A percentile compares a stretch with the other conserved stretches of the same genome.
These are phyloP conservation scores for Globisporangium takayamanum DNA, from an alignment of 352 stramenopile species.

Conservation along the genomic window DNA sequence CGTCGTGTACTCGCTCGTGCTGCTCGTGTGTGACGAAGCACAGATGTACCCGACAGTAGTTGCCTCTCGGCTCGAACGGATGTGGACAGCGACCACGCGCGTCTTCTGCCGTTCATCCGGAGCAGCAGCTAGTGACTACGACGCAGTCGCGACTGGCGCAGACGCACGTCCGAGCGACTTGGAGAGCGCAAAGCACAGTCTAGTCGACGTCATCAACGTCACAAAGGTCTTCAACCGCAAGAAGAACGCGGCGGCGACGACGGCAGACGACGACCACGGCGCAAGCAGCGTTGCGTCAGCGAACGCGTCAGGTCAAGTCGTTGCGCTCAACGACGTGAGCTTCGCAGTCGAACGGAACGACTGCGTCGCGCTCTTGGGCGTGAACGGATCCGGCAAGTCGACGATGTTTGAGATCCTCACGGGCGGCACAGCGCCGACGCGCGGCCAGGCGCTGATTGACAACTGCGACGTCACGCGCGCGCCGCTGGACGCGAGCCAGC, in stretches of 20 bases:
- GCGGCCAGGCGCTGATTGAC: slow-evolving; percentile 50
- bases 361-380: slow-evolving; percentile 89
- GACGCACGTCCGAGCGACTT: slow-evolving; percentile 6
- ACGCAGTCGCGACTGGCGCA: background rate
- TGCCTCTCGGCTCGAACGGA: slow-evolving; percentile 14
- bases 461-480: slow-evolving; percentile 48
- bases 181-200: slow-evolving; percentile 24
- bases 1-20: slow-evolving; percentile 38
- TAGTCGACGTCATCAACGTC: slow-evolving; percentile 43
- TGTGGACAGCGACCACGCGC: slow-evolving; percentile 15
- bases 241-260: slow-evolving; percentile 10
- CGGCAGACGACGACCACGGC: slow-evolving; percentile 5
- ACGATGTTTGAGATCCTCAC: slow-evolving; percentile 96
- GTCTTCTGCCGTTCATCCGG: background rate
- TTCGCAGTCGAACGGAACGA: slow-evolving; percentile 84
- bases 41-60: slow-evolving; percentile 71
- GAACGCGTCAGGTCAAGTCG: slow-evolving; percentile 47
- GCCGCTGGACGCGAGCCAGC: slow-evolving; percentile 40
- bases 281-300: slow-evolving; percentile 8
- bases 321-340: slow-evolving; percentile 68
- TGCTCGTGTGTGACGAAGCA: slow-evolving; percentile 50
- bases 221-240: slow-evolving; percentile 67
- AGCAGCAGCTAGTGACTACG: background rate
- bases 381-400: slow-evolving; percentile 96
- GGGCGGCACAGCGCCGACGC: slow-evolving; percentile 76